Evolutionary conservation across 768 basidiomycete genomes (phyloP), one percentile per base, ranked within the genome.

Genomic region (Amanita rubescens): DNA sequence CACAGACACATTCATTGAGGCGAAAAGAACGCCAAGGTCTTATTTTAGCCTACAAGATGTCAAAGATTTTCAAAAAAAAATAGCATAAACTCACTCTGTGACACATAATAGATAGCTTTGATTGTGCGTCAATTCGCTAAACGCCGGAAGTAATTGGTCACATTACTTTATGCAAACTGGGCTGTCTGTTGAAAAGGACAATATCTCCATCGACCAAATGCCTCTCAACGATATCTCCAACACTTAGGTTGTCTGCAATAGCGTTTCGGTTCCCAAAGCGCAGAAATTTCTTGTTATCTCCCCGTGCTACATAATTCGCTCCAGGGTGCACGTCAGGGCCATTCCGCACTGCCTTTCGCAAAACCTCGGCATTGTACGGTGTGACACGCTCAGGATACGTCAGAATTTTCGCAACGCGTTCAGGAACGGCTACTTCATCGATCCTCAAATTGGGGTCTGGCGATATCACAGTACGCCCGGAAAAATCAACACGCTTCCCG

Each of bases 371-470:
- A 65, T 99, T 99, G 69, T 97, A 88, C 6, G 79, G 68, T 2
- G 94, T 97, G 25, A 96, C 96, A 37, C 94, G 82, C 64, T 97
- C 95, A 0, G 96, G 96, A 66, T 94, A 99, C 6, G 96, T 99
- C 57, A 99, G 69, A 49, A 96, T 81, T 69, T 94, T 91, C 9
- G 95, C 91, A 10, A 99, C 91, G 41, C 92, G 86, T 67, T 95
- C 89, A 0, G 96, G 96, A 0, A 99, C 89, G 15, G 96, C 96
- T 9, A 99, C 94, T 72, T 99, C 95, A 66, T 99, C 96, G 63
- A 99, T 96, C 48, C 92, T 85, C 58, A 99, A 72, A 65, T 98
- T 99, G n/a, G 96, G 96, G 68, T 99, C 96, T 1, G 96, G 96
- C 1, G 94, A 95, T 64, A 99, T 99, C 67, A 99, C 96, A 6